A percentile compares a stretch with the other conserved stretches of the same genome.
Conservation (phyloP, 768 basidiomycete species). For the Daedaleopsis nitida region DNA sequence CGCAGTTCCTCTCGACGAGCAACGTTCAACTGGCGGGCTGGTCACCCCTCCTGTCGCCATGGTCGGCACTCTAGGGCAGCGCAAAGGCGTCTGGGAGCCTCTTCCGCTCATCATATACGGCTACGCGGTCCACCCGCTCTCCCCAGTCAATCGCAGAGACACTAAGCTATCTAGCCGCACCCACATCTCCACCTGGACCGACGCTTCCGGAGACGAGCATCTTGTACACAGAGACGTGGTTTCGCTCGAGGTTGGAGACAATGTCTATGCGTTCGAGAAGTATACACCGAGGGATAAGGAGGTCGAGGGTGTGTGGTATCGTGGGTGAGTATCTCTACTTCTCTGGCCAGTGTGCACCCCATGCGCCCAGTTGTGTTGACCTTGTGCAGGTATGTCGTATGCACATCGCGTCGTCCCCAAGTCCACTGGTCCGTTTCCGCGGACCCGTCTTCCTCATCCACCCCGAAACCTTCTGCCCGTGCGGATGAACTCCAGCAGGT, state of each 20-base stretch:
- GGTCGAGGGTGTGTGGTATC: constrained; percentile 84
- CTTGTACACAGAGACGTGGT: constrained; percentile 74
- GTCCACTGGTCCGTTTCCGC: constrained; percentile 62
- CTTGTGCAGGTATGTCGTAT: constrained; percentile 75
- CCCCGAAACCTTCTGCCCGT: constrained; percentile 52
- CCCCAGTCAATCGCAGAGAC: constrained; percentile 68
- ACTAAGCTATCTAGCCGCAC: constrained; percentile 63
- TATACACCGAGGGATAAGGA: constrained; percentile 76
- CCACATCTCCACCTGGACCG: constrained; percentile 62
- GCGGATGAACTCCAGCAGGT: constrained; percentile 83
- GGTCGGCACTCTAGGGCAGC: constrained; percentile 14
- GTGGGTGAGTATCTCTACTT: constrained; percentile 68
- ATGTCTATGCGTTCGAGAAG: constrained; percentile 95
- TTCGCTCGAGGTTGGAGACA: constrained; percentile 91
- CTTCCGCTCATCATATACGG: constrained; percentile 83
- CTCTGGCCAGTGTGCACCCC: neutral
- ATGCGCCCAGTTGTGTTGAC: neutral
- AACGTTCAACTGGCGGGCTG: neutral
- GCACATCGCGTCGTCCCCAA: constrained; percentile 73
- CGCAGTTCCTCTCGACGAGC: neutral
- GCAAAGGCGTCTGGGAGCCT: constrained; percentile 59
- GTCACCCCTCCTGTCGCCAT: constrained; percentile 10
- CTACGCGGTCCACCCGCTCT: constrained; percentile 84
- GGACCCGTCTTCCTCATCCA: constrained; percentile 51
- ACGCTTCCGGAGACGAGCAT: constrained; percentile 60